Evolutionary conservation across 495 filamentous ascomycete genomes (phyloP), one percentile per base, ranked within the genome.

Genomic region (Aspergillus olivimuriae): DNA sequence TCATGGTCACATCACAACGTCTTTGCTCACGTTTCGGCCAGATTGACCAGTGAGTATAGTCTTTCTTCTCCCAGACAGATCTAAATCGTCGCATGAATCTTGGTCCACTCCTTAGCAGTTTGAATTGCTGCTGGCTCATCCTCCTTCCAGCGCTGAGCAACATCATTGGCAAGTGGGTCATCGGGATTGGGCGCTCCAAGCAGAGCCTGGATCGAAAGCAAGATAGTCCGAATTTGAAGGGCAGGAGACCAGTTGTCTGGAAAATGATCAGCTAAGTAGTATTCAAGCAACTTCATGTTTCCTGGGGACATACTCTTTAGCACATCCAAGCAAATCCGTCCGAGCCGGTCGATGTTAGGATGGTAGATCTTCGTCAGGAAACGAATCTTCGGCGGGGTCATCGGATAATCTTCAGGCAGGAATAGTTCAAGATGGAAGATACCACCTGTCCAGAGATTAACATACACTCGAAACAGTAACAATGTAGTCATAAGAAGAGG

Each of bases 311-410:
- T 76, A 95, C 92, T 94, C 75, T 99, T 99, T 45, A 99, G 64
- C 19, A 99, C 94, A 64, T 99, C 92, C 40, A 99, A 63, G 63
- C 92, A 99, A 62, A 99, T 99, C 20, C 92, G 84, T 35, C 92
- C 92, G 0, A 97, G 78, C 66, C 92, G 91, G 61, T 99, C 92
- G 48, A 99, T 96, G 62, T 99, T 99, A 23, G 92, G 92, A 59
- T 99, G 92, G 63, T 95, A 99, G 63, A 99, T 99, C 67, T 95
- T 95, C 51, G 92, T 99, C 15, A 99, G 69, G 68, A 99, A 99
- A 30, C 92, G 85, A 51, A 99, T 95, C 72, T 96, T 95, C 10
- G 92, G 92, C 20, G 92, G 92, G 24, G 88, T 94, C 92, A 99
- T 99, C 8, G 92, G 92, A 58, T 99, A 99, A 67, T 99, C 92